Percentiles rank a stretch among this genome's conserved stretches.
Conservation (phyloP, 2,329 filamentous ascomycete species). For the Ophiosphaerella korrae region DNA sequence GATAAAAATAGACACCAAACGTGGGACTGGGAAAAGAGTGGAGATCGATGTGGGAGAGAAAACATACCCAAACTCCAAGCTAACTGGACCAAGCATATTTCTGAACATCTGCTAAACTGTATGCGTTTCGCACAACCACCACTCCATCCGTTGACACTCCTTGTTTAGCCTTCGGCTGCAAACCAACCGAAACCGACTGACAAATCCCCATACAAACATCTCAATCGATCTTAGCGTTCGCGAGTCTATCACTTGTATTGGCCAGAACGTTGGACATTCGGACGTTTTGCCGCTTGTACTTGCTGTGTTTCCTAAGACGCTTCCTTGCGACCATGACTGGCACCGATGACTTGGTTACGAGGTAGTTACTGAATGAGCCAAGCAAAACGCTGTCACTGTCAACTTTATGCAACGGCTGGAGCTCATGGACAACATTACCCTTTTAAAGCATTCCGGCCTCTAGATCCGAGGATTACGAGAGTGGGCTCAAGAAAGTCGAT, state of each 20-base stretch:
- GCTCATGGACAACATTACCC: conserved; percentile 64
- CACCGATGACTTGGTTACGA: conserved; percentile 94
- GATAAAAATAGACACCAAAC: conserved; percentile 18
- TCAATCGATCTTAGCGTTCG: conserved; percentile 76
- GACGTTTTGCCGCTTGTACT: conserved; percentile 73
- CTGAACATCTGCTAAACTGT: conserved; percentile 34
- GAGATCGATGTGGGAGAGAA: conserved; percentile 15
- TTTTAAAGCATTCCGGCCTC: conserved; percentile 89
- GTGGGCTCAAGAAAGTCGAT: conserved; percentile 93
- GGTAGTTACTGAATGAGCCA: conserved; percentile 95
- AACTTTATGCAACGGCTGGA: conserved; percentile 21
- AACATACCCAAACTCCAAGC: conserved; percentile 26
- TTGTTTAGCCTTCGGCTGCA: conserved; percentile 11
- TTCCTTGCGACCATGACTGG: conserved; percentile 98
- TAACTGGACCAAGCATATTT: conserved; percentile 24
- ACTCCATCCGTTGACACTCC: conserved; percentile 16
- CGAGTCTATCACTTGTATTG: conserved; percentile 69
- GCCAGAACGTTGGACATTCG: conserved; percentile 82
- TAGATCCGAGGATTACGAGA: conserved; percentile 87
- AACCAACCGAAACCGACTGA: conserved; percentile 34
- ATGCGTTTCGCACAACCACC: conserved; percentile 38
- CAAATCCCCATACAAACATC: conserved; percentile 36
- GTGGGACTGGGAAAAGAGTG: conserved; percentile 15
- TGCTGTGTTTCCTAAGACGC: conserved; percentile 83
- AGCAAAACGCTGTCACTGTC: conserved; percentile 74